phyloP scores from a whole-genome alignment of 768 basidiomycete genomes.

The Trichaptum fuscoviolaceum region DNA sequence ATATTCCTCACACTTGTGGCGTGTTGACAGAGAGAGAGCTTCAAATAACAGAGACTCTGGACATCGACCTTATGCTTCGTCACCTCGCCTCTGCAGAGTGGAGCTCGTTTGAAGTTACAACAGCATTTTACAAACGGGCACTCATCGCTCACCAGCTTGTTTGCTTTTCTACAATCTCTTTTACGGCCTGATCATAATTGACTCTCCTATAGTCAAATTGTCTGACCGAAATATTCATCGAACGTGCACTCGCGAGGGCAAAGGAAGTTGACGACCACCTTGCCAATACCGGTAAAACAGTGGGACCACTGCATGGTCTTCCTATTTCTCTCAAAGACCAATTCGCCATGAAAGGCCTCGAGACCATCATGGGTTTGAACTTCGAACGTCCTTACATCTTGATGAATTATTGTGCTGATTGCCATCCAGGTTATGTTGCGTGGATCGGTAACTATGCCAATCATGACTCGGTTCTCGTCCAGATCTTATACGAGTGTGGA shows the following conservation, averaged over 20 bases:
- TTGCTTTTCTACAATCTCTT: conserved; percentile 12
- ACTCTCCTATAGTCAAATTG: conserved; percentile 35
- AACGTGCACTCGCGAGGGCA: conserved; percentile 44
- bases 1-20: conserved; percentile 50
- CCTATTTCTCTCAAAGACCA: conserved; percentile 45
- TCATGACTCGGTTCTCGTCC: conserved; percentile 45
- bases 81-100: conserved; percentile 50
- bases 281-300: conserved; percentile 37
- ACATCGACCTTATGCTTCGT: conserved; percentile 44
- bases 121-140: conserved; percentile 44
- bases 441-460: conserved; percentile 46
- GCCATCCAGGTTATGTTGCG: conserved; percentile 42
- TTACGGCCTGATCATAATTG: background rate
- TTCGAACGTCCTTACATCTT: background rate
- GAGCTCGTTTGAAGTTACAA: conserved; percentile 49
- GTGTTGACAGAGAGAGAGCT: conserved; percentile 53
- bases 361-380: conserved; percentile 48
- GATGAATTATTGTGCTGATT: too few relatives aligned
- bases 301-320: conserved; percentile 41
- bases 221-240: conserved; percentile 53
- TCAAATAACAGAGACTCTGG: conserved; percentile 53
- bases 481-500: conserved; percentile 48
- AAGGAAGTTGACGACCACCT: conserved; percentile 44
- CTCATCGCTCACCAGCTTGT: conserved; percentile 46
- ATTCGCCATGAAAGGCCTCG: conserved; percentile 55